Evolutionary conservation across 257 asterid genomes (phyloP), one percentile per base, ranked within the genome.

Genomic region (Solanum pennellii): DNA sequence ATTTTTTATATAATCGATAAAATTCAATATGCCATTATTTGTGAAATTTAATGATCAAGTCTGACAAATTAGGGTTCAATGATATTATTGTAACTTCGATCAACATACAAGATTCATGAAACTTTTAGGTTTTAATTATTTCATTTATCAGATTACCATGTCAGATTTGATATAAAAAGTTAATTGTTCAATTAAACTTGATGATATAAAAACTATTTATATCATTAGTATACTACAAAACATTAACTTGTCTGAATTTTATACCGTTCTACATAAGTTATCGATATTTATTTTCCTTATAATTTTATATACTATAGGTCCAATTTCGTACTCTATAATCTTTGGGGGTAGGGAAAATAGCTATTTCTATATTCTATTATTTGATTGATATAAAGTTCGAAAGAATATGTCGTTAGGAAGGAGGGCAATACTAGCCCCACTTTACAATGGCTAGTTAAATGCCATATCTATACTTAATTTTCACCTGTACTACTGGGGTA

Each of bases 361-460:
- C 37, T 16, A 86, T 27, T 14, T 33, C 60, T 52, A 31, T 41
- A n/a, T 29, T 33, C 44, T 52, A 31, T 41, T 35, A 41, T 9
- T 18, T 68, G 37, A 16, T 44, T 35, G 62, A 23, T 45, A 85
- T 42, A 72, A 29, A 29, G 35, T 21, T 45, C 39, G 84, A 79
- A 79, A 45, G 69, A 83, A 71, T 3, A 56, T 83, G 87, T 39
- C 88, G 87, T 83, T 82, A 72, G 76, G 89, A 86, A 29, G 87
- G 89, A 75, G 73, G 83, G 56, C 84, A 84, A 6, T 3, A 72
- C 21, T 45, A 27, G 66, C 66, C 74, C 89, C 90, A 90, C 65
- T 87, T 12, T 84, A 52, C 7, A 77, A 16, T 23, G 84, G 84
- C 74, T 86, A 73, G 74, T 45, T 41, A 86, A 39, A 41, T 33